Evolutionary conservation across 768 basidiomycete species (phyloP).

Genomic region (Auricularia cornea): DNA sequence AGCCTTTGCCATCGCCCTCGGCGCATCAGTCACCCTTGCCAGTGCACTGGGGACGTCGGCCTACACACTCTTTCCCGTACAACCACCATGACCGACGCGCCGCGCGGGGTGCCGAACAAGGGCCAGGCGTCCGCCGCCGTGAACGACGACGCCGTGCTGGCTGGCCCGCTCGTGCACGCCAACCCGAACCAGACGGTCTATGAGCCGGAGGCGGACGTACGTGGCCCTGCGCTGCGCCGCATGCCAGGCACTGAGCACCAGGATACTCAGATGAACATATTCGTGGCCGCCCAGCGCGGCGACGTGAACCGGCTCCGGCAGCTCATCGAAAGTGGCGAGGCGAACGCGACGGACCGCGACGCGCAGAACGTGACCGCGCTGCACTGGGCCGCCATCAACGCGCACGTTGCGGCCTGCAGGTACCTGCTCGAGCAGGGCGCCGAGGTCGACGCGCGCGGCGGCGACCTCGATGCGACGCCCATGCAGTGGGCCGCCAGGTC

Average conservation of each 20-base stretch:
- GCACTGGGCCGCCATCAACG: conserved; percentile 98
- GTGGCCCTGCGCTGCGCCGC: not conserved
- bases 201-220: conserved; percentile 6
- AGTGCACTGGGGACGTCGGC: not conserved
- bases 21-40: not conserved
- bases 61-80: not conserved
- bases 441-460: conserved; percentile 89
- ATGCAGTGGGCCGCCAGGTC: conserved; percentile 91
- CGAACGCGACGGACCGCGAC: conserved; percentile 71
- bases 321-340: conserved; percentile 63
- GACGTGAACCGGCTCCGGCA: conserved; percentile 57
- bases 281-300: conserved; percentile 82
- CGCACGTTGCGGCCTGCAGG: conserved; percentile 80
- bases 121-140: conserved; percentile 3
- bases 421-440: conserved; percentile 88
- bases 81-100: conserved; percentile 7
- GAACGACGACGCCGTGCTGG: conserved; percentile 4
- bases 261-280: conserved; percentile 43
- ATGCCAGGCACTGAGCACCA: not conserved
- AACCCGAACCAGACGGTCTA: conserved; percentile 3
- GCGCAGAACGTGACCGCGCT: conserved; percentile 89
- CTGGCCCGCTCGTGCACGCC: conserved; percentile 1
- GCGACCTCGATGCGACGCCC: conserved; percentile 89
- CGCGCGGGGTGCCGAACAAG: conserved; percentile 7
- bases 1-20: not conserved